Base-by-base conservation (phyloP, 2,329 filamentous ascomycete genomes). In the Macroventuria anomochaeta region DNA sequence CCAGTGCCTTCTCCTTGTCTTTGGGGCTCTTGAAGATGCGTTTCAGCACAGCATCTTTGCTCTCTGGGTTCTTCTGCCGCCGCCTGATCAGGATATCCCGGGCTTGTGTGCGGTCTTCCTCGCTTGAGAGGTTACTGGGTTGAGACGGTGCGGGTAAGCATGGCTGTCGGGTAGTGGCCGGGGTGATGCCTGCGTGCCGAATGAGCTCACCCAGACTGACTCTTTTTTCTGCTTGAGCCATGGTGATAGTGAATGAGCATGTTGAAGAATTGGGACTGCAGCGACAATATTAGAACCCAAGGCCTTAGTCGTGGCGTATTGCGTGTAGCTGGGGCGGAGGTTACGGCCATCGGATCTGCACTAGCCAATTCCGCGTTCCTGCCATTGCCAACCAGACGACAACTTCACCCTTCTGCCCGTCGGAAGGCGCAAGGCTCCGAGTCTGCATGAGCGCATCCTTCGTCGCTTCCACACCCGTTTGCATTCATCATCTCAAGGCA, bases 21-120 rank as follows among this genome's bases (percentile, higher is more conserved):
- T 72, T 73, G 4, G 71, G 70, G 26, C 65, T 70, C 38, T 62
- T 68, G 58, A 74, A 74, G 7, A 74, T 68, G 34, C 62, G 65
- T 56, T 72, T 74, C 46, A 74, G 49, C 32, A 71, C 62, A 40
- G 66, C 67, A 43, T 70, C 64, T 38, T 64, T 64, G 53, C 63
- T 69, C 31, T 70, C 68, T 34, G 68, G 67, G 17, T 64, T 63
- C 20, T 63, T 70, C 18, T 60, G 61, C 31, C 71, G 63, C 41
- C 70, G 67, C 5, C 70, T 64, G 21, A 72, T 60, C 8, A 74
- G 55, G 6, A 74, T 57, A n/a, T 59, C 61, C 38, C 65, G 64
- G 18, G 71, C 71, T 51, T 66, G 61, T 13, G 39, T 47, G 46
- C 67, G 65, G 57, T 74, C 71, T 25, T 70, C 69, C 17, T 73